Percentiles rank a stretch among this genome's conserved stretches.
Evolutionary conservation across 257 asterid species (phyloP).

Genomic region (Linaria vulgaris): DNA sequence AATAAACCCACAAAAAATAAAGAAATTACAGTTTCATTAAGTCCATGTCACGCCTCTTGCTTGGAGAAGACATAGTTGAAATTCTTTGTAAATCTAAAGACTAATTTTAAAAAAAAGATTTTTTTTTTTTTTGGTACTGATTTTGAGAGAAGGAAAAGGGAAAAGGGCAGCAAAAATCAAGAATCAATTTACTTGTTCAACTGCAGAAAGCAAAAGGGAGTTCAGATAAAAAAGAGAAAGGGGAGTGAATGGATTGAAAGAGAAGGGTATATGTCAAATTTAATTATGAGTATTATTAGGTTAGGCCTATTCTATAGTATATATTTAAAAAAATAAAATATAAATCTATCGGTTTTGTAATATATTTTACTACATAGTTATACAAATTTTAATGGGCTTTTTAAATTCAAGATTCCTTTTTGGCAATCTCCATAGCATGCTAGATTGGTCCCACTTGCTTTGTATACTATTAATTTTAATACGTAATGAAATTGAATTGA

Average conservation of each 20-base stretch:
- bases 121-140: neutral
- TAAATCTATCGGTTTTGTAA: no score
- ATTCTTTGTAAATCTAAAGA: conserved; percentile 7
- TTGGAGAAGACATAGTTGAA: conserved; percentile 85
- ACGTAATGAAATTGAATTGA: neutral
- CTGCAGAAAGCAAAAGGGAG: conserved; percentile 19
- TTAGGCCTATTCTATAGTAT: neutral
- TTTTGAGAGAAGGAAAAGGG: conserved; percentile 11
- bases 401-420: neutral
- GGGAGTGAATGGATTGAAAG: conserved; percentile 26
- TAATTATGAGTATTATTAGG: conserved; percentile 20
- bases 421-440: conserved; percentile 17
- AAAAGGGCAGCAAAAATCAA: conserved; percentile 17
- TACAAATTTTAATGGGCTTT: no score
- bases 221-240: neutral
- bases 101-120: neutral
- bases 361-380: neutral
- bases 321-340: neutral
- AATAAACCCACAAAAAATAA: conserved; percentile 17
- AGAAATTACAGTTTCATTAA: conserved; percentile 78
- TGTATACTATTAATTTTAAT: no score
- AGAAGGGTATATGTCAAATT: conserved; percentile 9
- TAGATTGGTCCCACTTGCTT: conserved; percentile 2
- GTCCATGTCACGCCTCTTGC: conserved; percentile 99
- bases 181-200: conserved; percentile 28